A percentile compares a stretch with the other conserved stretches of the same genome.
phyloP scores from a whole-genome alignment of 2,329 filamentous ascomycete genomes.

The Graphilbum ipis-grandicollis region DNA sequence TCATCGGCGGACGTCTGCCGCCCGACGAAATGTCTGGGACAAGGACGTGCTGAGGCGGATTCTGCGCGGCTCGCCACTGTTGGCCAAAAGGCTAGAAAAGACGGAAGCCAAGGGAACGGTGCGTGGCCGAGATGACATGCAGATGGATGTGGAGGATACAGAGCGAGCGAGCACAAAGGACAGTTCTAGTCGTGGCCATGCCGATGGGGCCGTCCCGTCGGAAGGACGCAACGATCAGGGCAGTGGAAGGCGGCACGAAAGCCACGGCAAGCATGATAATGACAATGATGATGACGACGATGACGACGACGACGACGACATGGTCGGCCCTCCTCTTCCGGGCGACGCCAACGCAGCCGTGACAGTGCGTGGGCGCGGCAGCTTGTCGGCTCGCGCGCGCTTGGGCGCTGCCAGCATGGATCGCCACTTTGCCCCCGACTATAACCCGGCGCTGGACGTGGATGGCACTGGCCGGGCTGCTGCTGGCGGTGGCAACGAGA shows the following conservation, averaged over 20 bases:
- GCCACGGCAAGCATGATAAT: not conserved
- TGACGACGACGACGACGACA: slow-evolving; percentile 1
- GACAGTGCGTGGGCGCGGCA: slow-evolving; percentile 1
- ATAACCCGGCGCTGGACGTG: slow-evolving; percentile 6
- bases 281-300: not conserved
- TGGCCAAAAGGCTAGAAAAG: not conserved
- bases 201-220: no score
- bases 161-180: no score
- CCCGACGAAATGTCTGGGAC: not conserved
- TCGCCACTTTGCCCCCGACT: slow-evolving; percentile 7
- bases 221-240: not conserved
- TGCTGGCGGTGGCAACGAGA: not conserved
- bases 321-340: slow-evolving; percentile 4
- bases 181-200: no score
- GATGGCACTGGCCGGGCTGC: not conserved
- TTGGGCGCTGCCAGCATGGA: slow-evolving; percentile 5
- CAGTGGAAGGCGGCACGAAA: not conserved
- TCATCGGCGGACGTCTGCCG: no score
- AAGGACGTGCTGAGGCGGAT: not conserved
- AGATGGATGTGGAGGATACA: no score
- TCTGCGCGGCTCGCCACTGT: not conserved
- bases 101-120: not conserved
- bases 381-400: not conserved
- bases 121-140: no score
- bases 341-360: not conserved